Conservation (phyloP, 73 alveolate species). For the Tetrahymena elliotti region DNA sequence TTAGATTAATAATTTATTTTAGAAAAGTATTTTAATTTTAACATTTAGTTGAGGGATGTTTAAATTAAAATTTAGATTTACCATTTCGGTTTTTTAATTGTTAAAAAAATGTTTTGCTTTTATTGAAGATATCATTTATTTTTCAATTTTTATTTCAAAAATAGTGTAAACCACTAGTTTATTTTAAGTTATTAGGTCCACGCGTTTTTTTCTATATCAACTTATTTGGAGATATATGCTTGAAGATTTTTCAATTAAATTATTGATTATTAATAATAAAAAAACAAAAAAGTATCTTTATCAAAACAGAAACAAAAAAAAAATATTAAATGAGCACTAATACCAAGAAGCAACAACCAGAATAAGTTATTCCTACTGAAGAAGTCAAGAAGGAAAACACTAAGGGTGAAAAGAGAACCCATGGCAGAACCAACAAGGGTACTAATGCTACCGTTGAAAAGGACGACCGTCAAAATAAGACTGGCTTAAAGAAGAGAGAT, state of each 20-base stretch:
- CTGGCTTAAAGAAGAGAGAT: background rate
- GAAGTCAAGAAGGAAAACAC: background rate
- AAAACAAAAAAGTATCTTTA: background rate
- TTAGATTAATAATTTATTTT: too few species aligned
- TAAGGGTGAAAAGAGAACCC: background rate
- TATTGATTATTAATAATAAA: too few species aligned
- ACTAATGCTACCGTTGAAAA: background rate
- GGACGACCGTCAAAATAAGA: background rate
- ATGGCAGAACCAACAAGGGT: background rate
- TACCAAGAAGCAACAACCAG: background rate
- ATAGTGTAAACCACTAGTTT: background rate
- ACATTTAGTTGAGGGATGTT: too few species aligned
- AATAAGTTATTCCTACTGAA: background rate
- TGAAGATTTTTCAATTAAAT: background rate
- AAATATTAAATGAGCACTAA: background rate
- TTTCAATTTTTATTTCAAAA: too few species aligned
- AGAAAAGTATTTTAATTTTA: too few species aligned
- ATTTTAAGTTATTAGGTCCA: background rate
- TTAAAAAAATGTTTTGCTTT: too few species aligned
- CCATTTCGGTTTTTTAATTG: too few species aligned
- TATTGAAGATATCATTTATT: background rate
- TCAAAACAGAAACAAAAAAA: background rate
- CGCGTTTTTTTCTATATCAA: background rate
- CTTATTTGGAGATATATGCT: background rate
- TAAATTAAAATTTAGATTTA: too few species aligned